These are phyloP conservation scores for Deuterostichococcus epilithicus DNA, from an alignment of 139 green algal species.

Conservation along the genomic window DNA sequence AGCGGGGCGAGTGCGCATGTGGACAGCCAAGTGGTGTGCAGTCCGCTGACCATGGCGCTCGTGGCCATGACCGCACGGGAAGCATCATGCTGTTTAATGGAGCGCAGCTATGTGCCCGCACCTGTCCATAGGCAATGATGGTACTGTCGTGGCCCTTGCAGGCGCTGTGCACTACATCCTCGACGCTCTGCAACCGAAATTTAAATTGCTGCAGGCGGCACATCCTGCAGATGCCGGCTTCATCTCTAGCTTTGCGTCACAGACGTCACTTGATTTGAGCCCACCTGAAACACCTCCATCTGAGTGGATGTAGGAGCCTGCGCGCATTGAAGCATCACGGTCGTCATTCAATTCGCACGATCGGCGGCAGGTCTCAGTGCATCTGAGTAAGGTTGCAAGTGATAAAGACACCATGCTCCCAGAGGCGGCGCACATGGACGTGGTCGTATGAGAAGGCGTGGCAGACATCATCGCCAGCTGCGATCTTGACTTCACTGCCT, in stretches of 20 bases:
- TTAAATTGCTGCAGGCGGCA: conserved; percentile 41
- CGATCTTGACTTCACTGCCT: neutral
- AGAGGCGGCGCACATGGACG: conserved; percentile 5
- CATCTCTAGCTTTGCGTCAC: neutral
- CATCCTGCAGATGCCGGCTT: conserved; percentile 21
- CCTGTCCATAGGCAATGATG: conserved; percentile 61
- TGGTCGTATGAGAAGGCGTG: conserved; percentile 49
- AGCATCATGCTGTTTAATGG: too few species aligned
- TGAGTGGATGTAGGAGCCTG: too few species aligned
- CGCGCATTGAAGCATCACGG: too few species aligned
- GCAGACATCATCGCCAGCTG: conserved; percentile 7
- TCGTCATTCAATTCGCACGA: too few species aligned
- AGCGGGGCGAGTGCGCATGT: too few species aligned
- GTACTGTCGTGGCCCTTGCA: conserved; percentile 60
- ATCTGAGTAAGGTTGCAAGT: too few species aligned
- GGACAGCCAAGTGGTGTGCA: too few species aligned
- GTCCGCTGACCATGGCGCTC: too few species aligned
- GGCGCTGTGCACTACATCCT: conserved; percentile 36
- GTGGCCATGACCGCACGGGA: too few species aligned
- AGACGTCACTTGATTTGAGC: neutral
- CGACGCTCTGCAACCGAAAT: neutral
- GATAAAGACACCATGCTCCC: too few species aligned
- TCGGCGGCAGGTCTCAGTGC: too few species aligned
- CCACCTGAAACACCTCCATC: conserved; percentile 8
- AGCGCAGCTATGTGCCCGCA: too few species aligned